phyloP scores from a whole-genome alignment of 495 filamentous ascomycete genomes.

The Cetradonia linearis region DNA sequence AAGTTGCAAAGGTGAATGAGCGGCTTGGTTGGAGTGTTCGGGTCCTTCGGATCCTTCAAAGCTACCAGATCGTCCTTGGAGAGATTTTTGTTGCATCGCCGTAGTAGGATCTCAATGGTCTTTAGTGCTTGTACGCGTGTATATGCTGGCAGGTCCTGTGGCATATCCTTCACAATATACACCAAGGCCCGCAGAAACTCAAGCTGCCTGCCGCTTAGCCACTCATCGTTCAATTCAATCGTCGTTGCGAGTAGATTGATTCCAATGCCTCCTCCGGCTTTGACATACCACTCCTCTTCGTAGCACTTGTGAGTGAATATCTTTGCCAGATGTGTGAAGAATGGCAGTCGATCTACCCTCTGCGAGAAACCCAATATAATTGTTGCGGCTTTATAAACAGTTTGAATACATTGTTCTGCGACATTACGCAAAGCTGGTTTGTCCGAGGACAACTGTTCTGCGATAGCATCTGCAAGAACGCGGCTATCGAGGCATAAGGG shows the following conservation, averaged over 20 bases:
- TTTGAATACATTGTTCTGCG: constrained; percentile 66
- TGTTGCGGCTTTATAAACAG: constrained; percentile 65
- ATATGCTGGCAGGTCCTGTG: constrained; percentile 76
- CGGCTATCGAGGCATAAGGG: constrained; percentile 72
- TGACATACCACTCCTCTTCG: constrained; percentile 95
- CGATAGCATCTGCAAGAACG: constrained; percentile 78
- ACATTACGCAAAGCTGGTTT: constrained; percentile 65
- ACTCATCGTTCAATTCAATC: constrained; percentile 69
- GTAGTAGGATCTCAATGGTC: constrained; percentile 67
- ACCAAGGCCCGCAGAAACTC: constrained; percentile 80
- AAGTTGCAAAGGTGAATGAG: constrained; percentile 67
- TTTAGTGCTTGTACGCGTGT: constrained; percentile 72
- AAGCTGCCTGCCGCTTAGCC: constrained; percentile 68
- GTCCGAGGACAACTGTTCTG: constrained; percentile 80
- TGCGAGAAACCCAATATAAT: constrained; percentile 67
- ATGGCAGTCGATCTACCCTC: constrained; percentile 60
- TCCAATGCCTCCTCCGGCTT: constrained; percentile 80
- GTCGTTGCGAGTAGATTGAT: constrained; percentile 74
- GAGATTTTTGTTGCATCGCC: constrained; percentile 59
- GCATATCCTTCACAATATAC: constrained; percentile 97
- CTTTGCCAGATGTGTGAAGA: constrained; percentile 71
- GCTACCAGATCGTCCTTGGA: constrained; percentile 67
- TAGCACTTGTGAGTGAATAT: constrained; percentile 90
- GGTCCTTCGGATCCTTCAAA: constrained; percentile 56
- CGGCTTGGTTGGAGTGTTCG: constrained; percentile 39